Conservation (phyloP, 1,284 basidiomycete genomes). For the Erythrobasidium hasegawianum region DNA sequence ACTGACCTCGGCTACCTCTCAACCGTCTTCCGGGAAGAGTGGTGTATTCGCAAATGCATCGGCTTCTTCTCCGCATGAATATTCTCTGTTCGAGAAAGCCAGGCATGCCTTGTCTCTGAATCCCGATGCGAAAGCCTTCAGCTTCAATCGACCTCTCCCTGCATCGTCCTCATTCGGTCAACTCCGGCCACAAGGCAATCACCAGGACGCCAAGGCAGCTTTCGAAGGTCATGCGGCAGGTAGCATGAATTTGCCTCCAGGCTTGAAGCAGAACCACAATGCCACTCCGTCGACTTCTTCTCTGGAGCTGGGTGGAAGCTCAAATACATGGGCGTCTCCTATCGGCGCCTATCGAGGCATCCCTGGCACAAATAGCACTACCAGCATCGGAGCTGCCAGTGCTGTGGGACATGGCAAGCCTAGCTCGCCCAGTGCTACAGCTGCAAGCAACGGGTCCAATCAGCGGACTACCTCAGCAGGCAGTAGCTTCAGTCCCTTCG, state of each 20-base stretch:
- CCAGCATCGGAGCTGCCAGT: background rate
- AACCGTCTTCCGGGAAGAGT: background rate
- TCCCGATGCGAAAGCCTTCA: conserved; percentile 78
- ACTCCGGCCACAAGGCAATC: conserved; percentile 7
- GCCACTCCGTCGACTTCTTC: background rate
- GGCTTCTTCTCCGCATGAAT: background rate
- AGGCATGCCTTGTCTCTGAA: conserved; percentile 58
- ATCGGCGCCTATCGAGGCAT: background rate
- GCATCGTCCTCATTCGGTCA: conserved; percentile 24
- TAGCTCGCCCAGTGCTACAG: background rate
- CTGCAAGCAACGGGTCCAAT: background rate
- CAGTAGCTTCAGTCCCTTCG: conserved; percentile 28
- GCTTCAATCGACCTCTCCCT: conserved; percentile 40
- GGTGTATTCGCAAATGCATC: background rate
- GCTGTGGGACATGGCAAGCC: background rate
- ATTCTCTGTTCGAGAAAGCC: conserved; percentile 59
- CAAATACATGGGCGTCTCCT: background rate
- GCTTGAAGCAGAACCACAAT: background rate
- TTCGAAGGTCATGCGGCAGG: conserved; percentile 7
- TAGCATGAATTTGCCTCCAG: background rate
- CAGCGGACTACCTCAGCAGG: conserved; percentile 1
- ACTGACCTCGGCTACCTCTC: background rate
- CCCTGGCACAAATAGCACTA: background rate
- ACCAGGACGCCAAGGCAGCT: conserved; percentile 12
- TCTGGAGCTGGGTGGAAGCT: background rate